phyloP scores from a whole-genome alignment of 2,329 filamentous ascomycete species.

The Beauveria rudraprayagi region DNA sequence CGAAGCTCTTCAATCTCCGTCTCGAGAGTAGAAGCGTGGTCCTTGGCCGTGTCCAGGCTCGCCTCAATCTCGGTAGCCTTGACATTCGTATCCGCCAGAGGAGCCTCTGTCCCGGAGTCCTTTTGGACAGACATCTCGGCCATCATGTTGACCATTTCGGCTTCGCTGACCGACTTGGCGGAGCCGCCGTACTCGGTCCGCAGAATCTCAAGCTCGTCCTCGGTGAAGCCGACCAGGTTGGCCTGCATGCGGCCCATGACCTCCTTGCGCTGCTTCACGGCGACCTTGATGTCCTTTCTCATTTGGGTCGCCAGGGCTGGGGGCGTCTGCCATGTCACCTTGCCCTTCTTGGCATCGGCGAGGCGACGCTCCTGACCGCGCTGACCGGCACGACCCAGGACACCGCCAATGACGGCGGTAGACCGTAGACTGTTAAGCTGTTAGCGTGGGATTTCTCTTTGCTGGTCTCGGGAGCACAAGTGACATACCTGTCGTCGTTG shows the following conservation, averaged over 20 bases:
- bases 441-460: slow-evolving; percentile 17
- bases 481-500: slow-evolving; percentile 79
- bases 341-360: slow-evolving; percentile 51
- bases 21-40: neutral
- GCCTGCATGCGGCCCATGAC: slow-evolving; percentile 30
- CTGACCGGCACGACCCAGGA: slow-evolving; percentile 77
- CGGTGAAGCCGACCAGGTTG: slow-evolving; percentile 28
- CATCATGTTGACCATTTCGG: slow-evolving; percentile 29
- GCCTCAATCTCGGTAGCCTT: slow-evolving; percentile 14
- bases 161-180: slow-evolving; percentile 24
- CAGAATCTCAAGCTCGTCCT: slow-evolving; percentile 30
- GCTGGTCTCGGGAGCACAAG: neutral
- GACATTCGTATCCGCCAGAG: neutral
- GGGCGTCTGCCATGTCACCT: slow-evolving; percentile 53
- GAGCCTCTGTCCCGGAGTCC: neutral
- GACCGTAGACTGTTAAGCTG: slow-evolving; percentile 59
- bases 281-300: slow-evolving; percentile 22
- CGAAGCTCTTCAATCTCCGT: slow-evolving; percentile 2
- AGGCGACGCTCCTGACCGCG: slow-evolving; percentile 63
- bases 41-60: neutral
- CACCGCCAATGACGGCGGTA: slow-evolving; percentile 72
- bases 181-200: slow-evolving; percentile 19
- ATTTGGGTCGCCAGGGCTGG: slow-evolving; percentile 35
- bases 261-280: slow-evolving; percentile 24
- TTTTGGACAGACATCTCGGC: slow-evolving; percentile 13